Evolutionary conservation across 2,329 filamentous ascomycete genomes (phyloP).

Genomic region (Pyrenophora graminea): DNA sequence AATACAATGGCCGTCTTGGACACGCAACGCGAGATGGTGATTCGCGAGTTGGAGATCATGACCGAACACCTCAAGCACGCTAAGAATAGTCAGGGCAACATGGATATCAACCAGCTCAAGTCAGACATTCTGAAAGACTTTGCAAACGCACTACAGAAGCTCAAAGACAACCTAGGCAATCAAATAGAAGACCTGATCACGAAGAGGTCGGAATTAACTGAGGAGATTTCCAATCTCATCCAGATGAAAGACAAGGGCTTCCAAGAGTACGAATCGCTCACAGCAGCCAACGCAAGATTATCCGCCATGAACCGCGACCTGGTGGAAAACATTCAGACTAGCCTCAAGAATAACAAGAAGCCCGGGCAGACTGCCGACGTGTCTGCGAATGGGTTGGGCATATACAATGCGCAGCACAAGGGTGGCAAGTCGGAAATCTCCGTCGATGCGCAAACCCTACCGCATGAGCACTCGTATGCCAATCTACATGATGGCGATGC

Average conservation of each 20-base stretch:
- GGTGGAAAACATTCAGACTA: constrained; percentile 89
- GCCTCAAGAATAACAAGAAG: constrained; percentile 76
- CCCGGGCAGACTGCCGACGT: constrained; percentile 54
- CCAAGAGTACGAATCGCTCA: constrained; percentile 93
- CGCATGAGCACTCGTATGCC: constrained; percentile 46
- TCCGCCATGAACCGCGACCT: constrained; percentile 95
- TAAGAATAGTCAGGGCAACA: constrained; percentile 75
- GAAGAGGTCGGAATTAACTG: constrained; percentile 78
- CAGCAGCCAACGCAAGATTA: constrained; percentile 90
- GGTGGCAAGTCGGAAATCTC: constrained; percentile 46
- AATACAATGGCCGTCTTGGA: constrained; percentile 95
- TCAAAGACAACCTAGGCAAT: constrained; percentile 77
- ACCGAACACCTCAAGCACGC: constrained; percentile 85
- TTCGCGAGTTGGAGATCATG: constrained; percentile 86
- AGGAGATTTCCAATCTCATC: constrained; percentile 81
- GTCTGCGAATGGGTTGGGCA: constrained; percentile 64
- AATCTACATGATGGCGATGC: constrained; percentile 65
- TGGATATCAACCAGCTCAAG: constrained; percentile 75
- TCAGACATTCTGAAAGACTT: constrained; percentile 66
- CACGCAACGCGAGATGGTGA: constrained; percentile 92
- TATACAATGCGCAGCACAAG: constrained; percentile 54
- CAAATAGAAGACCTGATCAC: constrained; percentile 89
- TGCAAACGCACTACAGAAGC: constrained; percentile 63
- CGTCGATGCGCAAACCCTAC: constrained; percentile 48
- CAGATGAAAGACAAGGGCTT: constrained; percentile 90